Base-by-base conservation (phyloP, 208 protist genomes). In the Trypanosomatidae sp. region DNA sequence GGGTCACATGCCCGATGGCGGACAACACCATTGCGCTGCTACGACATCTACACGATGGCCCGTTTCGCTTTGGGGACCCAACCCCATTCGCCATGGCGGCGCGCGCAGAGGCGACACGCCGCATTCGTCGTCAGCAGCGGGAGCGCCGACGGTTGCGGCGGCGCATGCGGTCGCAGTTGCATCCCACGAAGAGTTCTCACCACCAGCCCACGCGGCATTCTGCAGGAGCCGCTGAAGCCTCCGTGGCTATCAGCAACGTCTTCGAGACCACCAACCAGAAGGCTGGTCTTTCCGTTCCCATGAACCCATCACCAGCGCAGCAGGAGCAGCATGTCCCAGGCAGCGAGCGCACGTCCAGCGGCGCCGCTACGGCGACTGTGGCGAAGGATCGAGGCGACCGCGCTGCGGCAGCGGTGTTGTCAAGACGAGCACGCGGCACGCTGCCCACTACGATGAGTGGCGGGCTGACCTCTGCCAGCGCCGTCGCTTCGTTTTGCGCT, bases 21-120 rank as follows among this genome's bases (percentile, higher is more conserved):
- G 67, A 86, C 36, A 81, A 84, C 74, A 83, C 80, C 15, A 74
- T 86, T 0, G 64, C 77, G 15, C 58, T 86, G 0, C 80, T 89
- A 15, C 65, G 56, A 12, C 62, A 85, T 7, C 69, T 86, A 33
- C 81, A 86, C 52, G 84, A 89, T 65, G 84, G 84, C 0, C 84
- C 84, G 8, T 89, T 86, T 64, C 62, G 79, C 39, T 89, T 89
- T 59, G 71, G 80, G 2, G 76, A 77, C 28, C 72, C 78, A 19
- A 82, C 75, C 8, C 59, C 77, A 8, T 53, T 80, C 19, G 70
- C 68, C 2, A 64, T 60, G 44, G 74, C 74, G 8, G 73, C 72
- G 15, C 71, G 76, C 12, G 64, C 46, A 8, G 71, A 75, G 59
- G 76, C 76, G 59, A 68, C 69, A 69, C 75, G 69, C 0, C 75